Base-by-base conservation (phyloP, 2,329 filamentous ascomycete genomes). In the Fusarium bulbicola region DNA sequence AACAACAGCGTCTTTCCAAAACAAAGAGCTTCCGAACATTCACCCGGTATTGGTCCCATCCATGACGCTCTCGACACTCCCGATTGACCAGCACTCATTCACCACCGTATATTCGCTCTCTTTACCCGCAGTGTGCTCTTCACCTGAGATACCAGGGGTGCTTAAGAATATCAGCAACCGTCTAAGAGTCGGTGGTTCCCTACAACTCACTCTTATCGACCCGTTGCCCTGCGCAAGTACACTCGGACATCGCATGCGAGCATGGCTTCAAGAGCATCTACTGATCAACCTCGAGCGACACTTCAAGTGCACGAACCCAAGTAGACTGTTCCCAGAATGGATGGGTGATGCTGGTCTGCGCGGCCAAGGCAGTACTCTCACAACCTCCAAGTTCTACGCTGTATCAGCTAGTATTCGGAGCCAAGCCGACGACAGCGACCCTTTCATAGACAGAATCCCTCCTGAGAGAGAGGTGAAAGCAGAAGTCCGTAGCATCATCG, bases 121-220 rank as follows among this genome's bases (percentile, higher is more conserved):
- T 1, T 84, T 93, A 32, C 88, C 90, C 4, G 86, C 88, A 1
- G 76, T 89, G 4, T 85, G 91, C 37, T 82, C 89, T 2, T 87
- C 88, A 0, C 82, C 86, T 0, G 88, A 90, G 18, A 85, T 93
- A 1, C 88, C 88, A 0, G 79, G 81, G 5, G 80, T 92, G 3
- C 84, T 93, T 21, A 83, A 83, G 59, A 87, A 88, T 68, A 87
- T 91, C 71, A 83, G 88, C 76, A 86, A 86, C 30, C 86, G 87
- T 37, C 84, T 93, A 6, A 82, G 84, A 7, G 84, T 86, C 1
- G 85, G 86, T 1, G 90, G 91, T 3, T 82, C 84, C 26, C 79
- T 93, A 18, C 86, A 91, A 66, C 80, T 93, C 21, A 86, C 87
- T 0, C 81, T 93, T 24, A 88, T 93, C 70, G 90, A 93, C 64